Percentiles rank a stretch among this genome's conserved stretches.
Evolutionary conservation across 2,329 filamentous ascomycete species (phyloP).

Genomic region (Trichoderma sp.): DNA sequence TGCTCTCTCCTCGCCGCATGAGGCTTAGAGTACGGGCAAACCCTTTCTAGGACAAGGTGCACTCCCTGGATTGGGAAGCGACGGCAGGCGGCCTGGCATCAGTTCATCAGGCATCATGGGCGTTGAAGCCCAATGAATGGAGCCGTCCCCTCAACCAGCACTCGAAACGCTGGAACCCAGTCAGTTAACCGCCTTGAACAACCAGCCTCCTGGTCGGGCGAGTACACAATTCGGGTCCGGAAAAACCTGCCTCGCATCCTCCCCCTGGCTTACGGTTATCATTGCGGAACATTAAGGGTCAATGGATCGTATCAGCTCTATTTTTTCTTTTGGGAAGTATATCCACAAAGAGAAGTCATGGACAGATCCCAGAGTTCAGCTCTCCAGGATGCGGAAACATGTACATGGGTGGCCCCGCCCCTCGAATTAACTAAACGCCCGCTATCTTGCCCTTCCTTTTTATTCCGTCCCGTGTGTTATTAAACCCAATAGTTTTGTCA

Average conservation of each 20-base stretch:
- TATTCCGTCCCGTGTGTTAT: neutral
- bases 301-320: neutral
- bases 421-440: slow-evolving; percentile 2
- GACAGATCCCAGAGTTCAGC: slow-evolving; percentile 11
- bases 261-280: neutral
- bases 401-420: neutral
- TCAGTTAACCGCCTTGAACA: neutral
- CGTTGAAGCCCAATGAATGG: neutral
- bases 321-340: neutral
- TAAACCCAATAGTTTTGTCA: neutral
- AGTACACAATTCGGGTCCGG: neutral
- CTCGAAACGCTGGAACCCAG: neutral
- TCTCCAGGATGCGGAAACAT: slow-evolving; percentile 6
- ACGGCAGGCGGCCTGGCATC: neutral
- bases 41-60: neutral
- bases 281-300: neutral
- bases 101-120: neutral
- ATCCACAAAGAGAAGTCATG: neutral
- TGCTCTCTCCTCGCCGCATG: neutral
- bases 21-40: neutral
- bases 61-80: neutral
- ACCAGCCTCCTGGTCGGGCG: neutral
- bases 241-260: neutral
- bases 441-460: slow-evolving; percentile 12
- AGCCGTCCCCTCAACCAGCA: neutral